Evolutionary conservation across 1,284 basidiomycete genomes (phyloP).

Genomic region (Meira nashicola): DNA sequence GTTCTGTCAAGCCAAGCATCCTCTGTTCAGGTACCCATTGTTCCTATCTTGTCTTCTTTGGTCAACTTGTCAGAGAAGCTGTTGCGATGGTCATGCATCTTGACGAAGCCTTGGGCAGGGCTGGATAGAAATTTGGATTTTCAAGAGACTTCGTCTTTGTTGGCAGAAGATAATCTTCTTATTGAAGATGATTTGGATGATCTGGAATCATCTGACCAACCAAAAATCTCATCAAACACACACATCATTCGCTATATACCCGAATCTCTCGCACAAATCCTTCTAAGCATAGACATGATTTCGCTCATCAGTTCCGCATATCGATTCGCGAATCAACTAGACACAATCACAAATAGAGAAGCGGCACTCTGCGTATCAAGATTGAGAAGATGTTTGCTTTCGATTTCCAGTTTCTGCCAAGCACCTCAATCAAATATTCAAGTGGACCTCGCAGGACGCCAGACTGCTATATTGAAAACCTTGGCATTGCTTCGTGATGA

Average conservation of each 20-base stretch:
- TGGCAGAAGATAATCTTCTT: slow-evolving; percentile 1
- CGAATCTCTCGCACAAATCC: background rate
- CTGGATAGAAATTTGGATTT: slow-evolving; percentile 10
- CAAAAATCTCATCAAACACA: background rate
- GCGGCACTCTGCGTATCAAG: too few relatives aligned
- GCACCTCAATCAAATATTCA: too few relatives aligned
- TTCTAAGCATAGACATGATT: slow-evolving; percentile 26
- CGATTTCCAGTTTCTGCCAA: too few relatives aligned
- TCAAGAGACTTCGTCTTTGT: slow-evolving; percentile 14
- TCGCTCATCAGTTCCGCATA: slow-evolving; percentile 14
- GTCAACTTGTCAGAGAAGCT: slow-evolving; percentile 22
- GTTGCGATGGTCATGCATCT: slow-evolving; percentile 34
- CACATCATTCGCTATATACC: background rate
- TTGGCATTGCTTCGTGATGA: too few relatives aligned
- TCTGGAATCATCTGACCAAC: background rate
- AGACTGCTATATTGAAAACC: too few relatives aligned
- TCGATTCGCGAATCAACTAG: too few relatives aligned
- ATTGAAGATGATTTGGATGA: slow-evolving; percentile 16
- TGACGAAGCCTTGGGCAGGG: slow-evolving; percentile 24
- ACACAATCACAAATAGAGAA: too few relatives aligned
- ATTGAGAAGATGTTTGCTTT: too few relatives aligned
- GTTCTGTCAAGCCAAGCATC: slow-evolving; percentile 18
- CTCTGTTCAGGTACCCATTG: slow-evolving; percentile 17
- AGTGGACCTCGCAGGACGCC: too few relatives aligned
- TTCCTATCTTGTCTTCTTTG: slow-evolving; percentile 22